Conservation (phyloP, 306 rosid species). For the Sphenostylis stenocarpa region DNA sequence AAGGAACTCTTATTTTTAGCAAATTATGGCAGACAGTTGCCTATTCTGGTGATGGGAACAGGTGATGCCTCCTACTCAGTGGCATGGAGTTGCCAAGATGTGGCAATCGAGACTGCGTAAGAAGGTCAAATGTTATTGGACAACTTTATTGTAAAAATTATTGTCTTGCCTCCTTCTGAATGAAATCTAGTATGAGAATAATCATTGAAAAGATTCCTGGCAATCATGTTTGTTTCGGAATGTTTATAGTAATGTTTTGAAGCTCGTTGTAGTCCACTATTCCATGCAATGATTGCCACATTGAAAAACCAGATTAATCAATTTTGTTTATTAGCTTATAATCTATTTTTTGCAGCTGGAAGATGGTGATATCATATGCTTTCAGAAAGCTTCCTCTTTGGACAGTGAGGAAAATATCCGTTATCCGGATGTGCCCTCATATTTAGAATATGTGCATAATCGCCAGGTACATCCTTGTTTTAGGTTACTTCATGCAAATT, state of each 20-base stretch:
- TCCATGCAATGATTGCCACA: neutral
- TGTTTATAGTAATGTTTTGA: neutral
- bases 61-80: neutral
- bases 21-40: neutral
- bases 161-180: neutral
- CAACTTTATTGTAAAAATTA: neutral
- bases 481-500: constrained; percentile 9
- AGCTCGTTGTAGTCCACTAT: neutral
- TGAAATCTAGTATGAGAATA: neutral
- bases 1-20: no score
- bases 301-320: neutral
- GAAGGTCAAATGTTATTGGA: neutral
- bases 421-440: constrained; percentile 87
- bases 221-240: neutral
- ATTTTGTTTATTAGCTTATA: neutral
- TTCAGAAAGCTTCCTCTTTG: constrained; percentile 64
- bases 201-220: neutral
- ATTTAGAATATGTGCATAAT: constrained; percentile 87
- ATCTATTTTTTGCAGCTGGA: constrained; percentile 61
- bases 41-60: neutral
- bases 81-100: neutral
- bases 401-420: constrained; percentile 60
- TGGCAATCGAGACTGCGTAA: neutral
- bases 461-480: constrained; percentile 63
- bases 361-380: constrained; percentile 93